Evolutionary conservation across 2,329 filamentous ascomycete species (phyloP).

Genomic region (Aciculosporium take): DNA sequence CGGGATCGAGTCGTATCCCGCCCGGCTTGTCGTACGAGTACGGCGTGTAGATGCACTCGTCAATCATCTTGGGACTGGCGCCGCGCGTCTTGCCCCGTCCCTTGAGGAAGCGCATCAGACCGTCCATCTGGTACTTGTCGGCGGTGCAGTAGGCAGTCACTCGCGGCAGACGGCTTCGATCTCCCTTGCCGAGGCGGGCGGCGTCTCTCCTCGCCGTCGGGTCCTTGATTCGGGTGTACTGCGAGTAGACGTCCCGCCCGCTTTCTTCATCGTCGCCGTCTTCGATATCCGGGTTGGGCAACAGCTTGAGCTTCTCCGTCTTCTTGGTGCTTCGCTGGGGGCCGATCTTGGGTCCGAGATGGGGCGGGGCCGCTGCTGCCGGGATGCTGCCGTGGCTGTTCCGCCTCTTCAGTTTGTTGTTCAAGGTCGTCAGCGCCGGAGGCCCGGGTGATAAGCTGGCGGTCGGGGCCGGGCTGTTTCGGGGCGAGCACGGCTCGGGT

Average conservation of each 20-base stretch:
- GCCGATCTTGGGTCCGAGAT: slow-evolving; percentile 56
- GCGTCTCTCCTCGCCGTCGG: slow-evolving; percentile 85
- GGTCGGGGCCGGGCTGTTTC: slow-evolving; percentile 11
- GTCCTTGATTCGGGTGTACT: slow-evolving; percentile 96
- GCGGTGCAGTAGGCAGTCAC: slow-evolving; percentile 97
- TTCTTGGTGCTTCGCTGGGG: slow-evolving; percentile 92
- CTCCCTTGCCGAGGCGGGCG: slow-evolving; percentile 81
- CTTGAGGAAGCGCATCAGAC: slow-evolving; percentile 81
- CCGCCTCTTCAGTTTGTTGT: slow-evolving; percentile 73
- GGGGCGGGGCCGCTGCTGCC: slow-evolving; percentile 21
- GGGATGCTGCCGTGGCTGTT: slow-evolving; percentile 57
- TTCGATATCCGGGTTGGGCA: slow-evolving; percentile 77
- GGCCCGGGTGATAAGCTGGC: slow-evolving; percentile 20
- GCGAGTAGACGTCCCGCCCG: slow-evolving; percentile 88
- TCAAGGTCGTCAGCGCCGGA: slow-evolving; percentile 62
- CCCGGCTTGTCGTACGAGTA: slow-evolving; percentile 57
- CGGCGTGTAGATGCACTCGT: slow-evolving; percentile 94
- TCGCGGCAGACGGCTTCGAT: slow-evolving; percentile 70
- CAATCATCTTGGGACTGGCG: slow-evolving; percentile 79
- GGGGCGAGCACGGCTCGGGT: slow-evolving; percentile 24
- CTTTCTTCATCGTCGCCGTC: slow-evolving; percentile 75
- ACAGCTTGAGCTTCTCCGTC: slow-evolving; percentile 90
- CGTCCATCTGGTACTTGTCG: slow-evolving; percentile 79
- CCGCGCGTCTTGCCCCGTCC: slow-evolving; percentile 63
- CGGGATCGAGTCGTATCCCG: slow-evolving; percentile 18